Evolutionary conservation across 768 basidiomycete genomes (phyloP).

Genomic region (Suillus occidentalis): DNA sequence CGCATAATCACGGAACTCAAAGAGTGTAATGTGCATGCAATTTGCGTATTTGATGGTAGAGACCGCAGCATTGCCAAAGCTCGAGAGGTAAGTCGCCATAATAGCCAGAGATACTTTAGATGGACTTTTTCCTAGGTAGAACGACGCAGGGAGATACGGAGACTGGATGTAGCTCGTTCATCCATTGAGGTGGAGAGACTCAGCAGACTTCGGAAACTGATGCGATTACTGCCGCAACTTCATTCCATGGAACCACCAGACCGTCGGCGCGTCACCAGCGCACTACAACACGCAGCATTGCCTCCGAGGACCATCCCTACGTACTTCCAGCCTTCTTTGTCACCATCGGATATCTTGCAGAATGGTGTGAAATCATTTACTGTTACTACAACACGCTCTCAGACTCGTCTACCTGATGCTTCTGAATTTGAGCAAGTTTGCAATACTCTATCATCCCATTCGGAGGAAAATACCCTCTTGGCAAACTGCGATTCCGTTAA

Average conservation of each 20-base stretch:
- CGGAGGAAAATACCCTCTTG: not conserved
- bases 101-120: not conserved
- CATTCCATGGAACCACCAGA: slow-evolving; percentile 31
- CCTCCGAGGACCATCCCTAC: slow-evolving; percentile 8
- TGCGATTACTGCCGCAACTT: slow-evolving; percentile 39
- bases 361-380: not conserved
- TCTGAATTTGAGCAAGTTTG: not conserved
- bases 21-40: slow-evolving; percentile 52
- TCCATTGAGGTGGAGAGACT: slow-evolving; percentile 59
- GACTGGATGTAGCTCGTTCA: slow-evolving; percentile 50
- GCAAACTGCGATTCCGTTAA: not conserved
- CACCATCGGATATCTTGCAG: not conserved
- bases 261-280: slow-evolving; percentile 29
- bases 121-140: slow-evolving; percentile 42
- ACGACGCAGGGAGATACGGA: slow-evolving; percentile 53
- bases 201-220: slow-evolving; percentile 48
- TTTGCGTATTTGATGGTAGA: slow-evolving; percentile 83
- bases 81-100: slow-evolving; percentile 52
- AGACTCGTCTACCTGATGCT: not conserved
- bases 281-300: slow-evolving; percentile 19
- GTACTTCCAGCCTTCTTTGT: slow-evolving; percentile 13
- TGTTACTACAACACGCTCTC: not conserved
- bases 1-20: slow-evolving; percentile 62
- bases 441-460: not conserved
- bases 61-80: slow-evolving; percentile 67